Percentiles rank a stretch among this genome's conserved stretches.
Evolutionary conservation across 2,329 filamentous ascomycete genomes (phyloP).

Genomic region (Neonectria ditissima): DNA sequence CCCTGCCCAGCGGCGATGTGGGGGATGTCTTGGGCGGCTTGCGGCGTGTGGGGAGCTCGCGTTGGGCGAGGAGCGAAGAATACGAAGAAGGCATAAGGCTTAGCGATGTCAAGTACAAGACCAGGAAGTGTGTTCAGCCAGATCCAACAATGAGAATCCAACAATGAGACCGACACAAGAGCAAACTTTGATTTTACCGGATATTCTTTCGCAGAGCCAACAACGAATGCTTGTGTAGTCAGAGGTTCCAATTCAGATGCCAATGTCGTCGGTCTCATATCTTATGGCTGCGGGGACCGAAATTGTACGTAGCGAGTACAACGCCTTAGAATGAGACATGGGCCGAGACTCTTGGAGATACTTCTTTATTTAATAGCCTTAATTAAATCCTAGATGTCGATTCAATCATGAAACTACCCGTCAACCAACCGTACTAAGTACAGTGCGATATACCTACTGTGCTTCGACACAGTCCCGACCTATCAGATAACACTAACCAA

Average conservation of each 20-base stretch:
- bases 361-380: background rate
- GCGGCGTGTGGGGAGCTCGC: background rate
- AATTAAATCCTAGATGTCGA: background rate
- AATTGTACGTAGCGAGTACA: no score
- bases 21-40: slow-evolving; percentile 1
- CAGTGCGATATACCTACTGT: background rate
- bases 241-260: no score
- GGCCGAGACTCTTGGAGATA: background rate
- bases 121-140: background rate
- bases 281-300: no score
- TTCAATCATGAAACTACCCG: background rate
- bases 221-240: no score
- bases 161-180: no score
- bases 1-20: background rate
- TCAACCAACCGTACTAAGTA: slow-evolving; percentile 20
- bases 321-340: no score
- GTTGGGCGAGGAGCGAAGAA: slow-evolving; percentile 4
- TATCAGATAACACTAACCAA: background rate
- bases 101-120: background rate
- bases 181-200: no score
- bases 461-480: background rate
- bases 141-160: background rate
- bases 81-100: background rate
- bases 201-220: background rate
- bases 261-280: no score